These are phyloP conservation scores for Globisporangium viniferum DNA, from an alignment of 352 stramenopile genomes.

Conservation along the genomic window DNA sequence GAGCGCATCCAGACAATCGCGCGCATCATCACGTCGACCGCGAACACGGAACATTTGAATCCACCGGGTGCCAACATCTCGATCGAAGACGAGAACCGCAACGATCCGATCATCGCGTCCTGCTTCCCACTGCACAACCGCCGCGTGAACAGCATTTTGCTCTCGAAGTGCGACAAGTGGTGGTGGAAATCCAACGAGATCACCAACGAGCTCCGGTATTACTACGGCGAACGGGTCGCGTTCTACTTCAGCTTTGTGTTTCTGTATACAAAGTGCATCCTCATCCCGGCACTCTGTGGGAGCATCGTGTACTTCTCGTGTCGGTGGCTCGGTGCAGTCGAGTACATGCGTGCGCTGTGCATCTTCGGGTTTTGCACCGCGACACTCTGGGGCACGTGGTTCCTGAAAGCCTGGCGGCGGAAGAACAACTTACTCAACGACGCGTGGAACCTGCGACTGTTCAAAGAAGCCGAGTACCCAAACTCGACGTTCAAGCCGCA, in stretches of 20 bases:
- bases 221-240: conserved; percentile 81
- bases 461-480: conserved; percentile 85
- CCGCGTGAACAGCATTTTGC: conserved; percentile 62
- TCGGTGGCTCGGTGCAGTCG: conserved; percentile 62
- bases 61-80: conserved; percentile 75
- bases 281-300: conserved; percentile 56
- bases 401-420: conserved; percentile 73
- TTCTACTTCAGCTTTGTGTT: conserved; percentile 88
- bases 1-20: conserved; percentile 84
- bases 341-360: conserved; percentile 77
- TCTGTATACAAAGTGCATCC: conserved; percentile 78
- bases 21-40: conserved; percentile 81
- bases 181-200: conserved; percentile 79
- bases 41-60: conserved; percentile 67
- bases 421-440: conserved; percentile 83
- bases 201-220: conserved; percentile 80
- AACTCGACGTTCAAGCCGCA: conserved; percentile 77
- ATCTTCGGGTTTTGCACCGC: conserved; percentile 79
- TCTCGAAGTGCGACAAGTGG: conserved; percentile 71
- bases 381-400: conserved; percentile 74
- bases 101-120: conserved; percentile 68
- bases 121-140: conserved; percentile 87
- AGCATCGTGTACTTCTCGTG: conserved; percentile 66
- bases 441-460: conserved; percentile 77
- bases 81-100: conserved; percentile 72